Evolutionary conservation across 768 basidiomycete species (phyloP).

Genomic region (Pleurotus giganteus): DNA sequence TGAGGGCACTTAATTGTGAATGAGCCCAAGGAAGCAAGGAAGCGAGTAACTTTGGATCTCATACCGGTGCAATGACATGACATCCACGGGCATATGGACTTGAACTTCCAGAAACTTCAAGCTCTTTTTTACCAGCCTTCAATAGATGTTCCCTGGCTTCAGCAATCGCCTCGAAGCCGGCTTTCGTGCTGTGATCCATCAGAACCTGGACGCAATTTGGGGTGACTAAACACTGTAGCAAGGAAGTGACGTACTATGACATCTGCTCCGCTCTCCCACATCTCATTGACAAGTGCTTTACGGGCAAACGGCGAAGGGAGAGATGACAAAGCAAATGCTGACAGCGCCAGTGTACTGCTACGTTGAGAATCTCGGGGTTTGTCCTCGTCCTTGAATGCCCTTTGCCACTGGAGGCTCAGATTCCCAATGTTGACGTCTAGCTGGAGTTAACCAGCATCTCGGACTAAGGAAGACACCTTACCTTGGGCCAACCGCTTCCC

Average conservation of each 20-base stretch:
- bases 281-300: conserved; percentile 69
- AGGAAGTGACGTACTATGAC: conserved; percentile 54
- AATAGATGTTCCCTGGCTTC: conserved; percentile 77
- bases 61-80: conserved; percentile 87
- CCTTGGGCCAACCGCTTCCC: conserved; percentile 63
- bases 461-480: conserved; percentile 25
- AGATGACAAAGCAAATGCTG: conserved; percentile 84
- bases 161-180: conserved; percentile 77
- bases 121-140: conserved; percentile 55
- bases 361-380: conserved; percentile 40
- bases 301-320: conserved; percentile 59
- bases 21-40: conserved; percentile 6
- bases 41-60: conserved; percentile 27
- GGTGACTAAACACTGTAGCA: conserved; percentile 2
- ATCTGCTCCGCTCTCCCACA: conserved; percentile 92
- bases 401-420: conserved; percentile 52
- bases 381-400: conserved; percentile 50
- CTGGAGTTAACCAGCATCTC: conserved; percentile 1
- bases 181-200: conserved; percentile 77
- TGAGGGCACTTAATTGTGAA: conserved; percentile 73
- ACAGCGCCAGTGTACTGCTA: conserved; percentile 63
- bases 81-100: conserved; percentile 47
- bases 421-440: conserved; percentile 48
- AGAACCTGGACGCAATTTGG: conserved; percentile 54
- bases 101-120: conserved; percentile 42